Evolutionary conservation across 2,329 filamentous ascomycete genomes (phyloP), one percentile per base, ranked within the genome.

Genomic region (Sporothrix humicola): DNA sequence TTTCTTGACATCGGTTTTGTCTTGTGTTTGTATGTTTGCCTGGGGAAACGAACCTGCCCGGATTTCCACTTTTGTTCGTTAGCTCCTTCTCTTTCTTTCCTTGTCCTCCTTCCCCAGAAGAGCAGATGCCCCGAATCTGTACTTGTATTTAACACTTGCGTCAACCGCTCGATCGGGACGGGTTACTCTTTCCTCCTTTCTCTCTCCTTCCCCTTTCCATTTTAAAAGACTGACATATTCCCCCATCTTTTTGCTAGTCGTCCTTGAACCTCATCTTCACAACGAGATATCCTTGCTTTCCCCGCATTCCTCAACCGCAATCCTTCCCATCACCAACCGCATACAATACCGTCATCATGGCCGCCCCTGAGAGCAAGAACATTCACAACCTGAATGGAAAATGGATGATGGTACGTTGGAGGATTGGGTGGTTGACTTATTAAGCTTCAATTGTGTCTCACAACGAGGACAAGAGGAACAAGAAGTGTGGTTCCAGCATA

Each of bases 371-470:
- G 71, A 85, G 86, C 75, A 89, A 91, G 84, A 93, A 87, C 69
- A 86, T 90, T 78, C 86, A 87, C 76, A 86, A 93, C 84, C 87
- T 95, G 77, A 89, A 82, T 78, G 93, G 92, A 76, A 88, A 87
- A 79, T 95, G 90, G 87, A 81, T 85, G 74, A 87, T 95, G 87
- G 92, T 93, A 84, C 1, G 56, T 37, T 52, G 20, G 52, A 56
- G 20, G 20, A 37, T 37, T 37, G 31, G 31, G 31, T 37, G 7
- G 31, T 7, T 37, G 31, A 37, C 31, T 37, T 37, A 5, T 37
- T 37, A 37, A 37, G 31, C 31, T 37, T 37, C 31, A 37, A 37
- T 37, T 37, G 31, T 37, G 31, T 37, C 31, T 37, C 7, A 37
- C 31, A 37, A 37, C 4, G 7, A 7, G 31, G 31, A 37, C 31